Evolutionary conservation across 2,329 filamentous ascomycete species (phyloP), one percentile per base, ranked within the genome.

Genomic region (Trematosphaeria pertusa): DNA sequence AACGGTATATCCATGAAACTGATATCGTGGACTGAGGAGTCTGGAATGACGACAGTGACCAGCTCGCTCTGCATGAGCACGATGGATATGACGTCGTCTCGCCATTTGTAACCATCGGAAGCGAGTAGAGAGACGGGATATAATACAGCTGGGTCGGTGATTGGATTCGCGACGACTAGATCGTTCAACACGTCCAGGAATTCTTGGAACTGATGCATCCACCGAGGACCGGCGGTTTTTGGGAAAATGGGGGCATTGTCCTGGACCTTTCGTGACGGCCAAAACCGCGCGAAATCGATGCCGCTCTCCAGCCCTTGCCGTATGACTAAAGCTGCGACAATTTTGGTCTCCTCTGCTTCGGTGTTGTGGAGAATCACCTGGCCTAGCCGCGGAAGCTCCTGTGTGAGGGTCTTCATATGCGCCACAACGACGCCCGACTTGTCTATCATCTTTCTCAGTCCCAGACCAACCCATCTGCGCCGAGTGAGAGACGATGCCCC

Each of bases 391-490:
- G 48, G 39, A 9, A 65, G 31, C 11, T 44, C 46, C 9, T 49
- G 30, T n/a, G 41, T 15, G 17, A 49, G 26, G 20, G 36, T 38
- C 36, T 37, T 43, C 12, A 70, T 38, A 21, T 59, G 54, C 5
- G 55, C 35, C 14, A 48, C 48, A 12, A 65, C 57, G 17, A 36
- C 22, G 6, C 45, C 22, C 18, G 56, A 62, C 5, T 46, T 46
- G 31, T 53, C 41, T 15, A 71, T 50, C 53, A 70, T 63, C 7
- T 49, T 58, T 22, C 47, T 47, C n/a, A 71, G 50, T n/a, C 58
- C 52, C 3, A 71, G 38, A 10, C 68, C 68, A 36, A 60, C 44
- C 65, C 66, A 71, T 59, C 67, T 56, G 43, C 67, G 56, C 24
- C 54, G 58, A 15, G 32, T 34, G 12, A 46, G 19, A 10, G 62